Conservation (phyloP, 176 grass and related monocot species). For the Bonia amplexicaulis region DNA sequence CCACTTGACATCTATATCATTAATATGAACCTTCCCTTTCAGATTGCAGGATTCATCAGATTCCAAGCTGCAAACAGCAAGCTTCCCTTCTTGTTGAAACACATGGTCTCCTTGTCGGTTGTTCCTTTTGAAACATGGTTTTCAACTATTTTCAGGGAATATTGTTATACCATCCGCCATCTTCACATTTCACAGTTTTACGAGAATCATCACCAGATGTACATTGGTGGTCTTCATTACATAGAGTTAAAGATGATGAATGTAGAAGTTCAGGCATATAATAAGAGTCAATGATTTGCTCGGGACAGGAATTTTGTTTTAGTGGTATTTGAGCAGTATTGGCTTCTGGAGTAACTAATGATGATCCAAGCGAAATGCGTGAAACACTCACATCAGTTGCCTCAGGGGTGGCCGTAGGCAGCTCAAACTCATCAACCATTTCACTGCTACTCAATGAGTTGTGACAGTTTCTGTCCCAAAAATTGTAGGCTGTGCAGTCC, state of each 20-base stretch:
- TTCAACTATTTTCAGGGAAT: constrained; percentile 68
- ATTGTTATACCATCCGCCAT: constrained; percentile 74
- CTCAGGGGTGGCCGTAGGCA: background rate
- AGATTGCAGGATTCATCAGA: constrained; percentile 44
- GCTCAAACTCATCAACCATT: constrained; percentile 41
- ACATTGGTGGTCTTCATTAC: constrained; percentile 21
- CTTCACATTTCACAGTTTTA: constrained; percentile 45
- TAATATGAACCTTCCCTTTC: constrained; percentile 74
- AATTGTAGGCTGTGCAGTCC: constrained; percentile 6
- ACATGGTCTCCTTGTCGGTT: constrained; percentile 15
- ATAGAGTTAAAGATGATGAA: constrained; percentile 24
- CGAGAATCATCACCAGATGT: constrained; percentile 18
- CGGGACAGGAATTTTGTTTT: constrained; percentile 26
- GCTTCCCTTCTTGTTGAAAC: constrained; percentile 36
- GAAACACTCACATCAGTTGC: constrained; percentile 2
- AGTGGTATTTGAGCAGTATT: constrained; percentile 16
- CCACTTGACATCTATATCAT: constrained; percentile 80
- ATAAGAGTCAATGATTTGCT: constrained; percentile 82
- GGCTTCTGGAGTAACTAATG: constrained; percentile 25
- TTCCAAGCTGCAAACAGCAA: constrained; percentile 36
- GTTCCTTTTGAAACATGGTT: constrained; percentile 73
- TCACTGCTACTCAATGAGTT: constrained; percentile 42
- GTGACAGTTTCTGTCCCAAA: constrained; percentile 28
- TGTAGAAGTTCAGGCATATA: constrained; percentile 48
- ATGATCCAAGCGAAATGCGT: constrained; percentile 21